Evolutionary conservation across 805 yeast genomes (phyloP), one percentile per base, ranked within the genome.

Genomic region (Suhomyces sp.): DNA sequence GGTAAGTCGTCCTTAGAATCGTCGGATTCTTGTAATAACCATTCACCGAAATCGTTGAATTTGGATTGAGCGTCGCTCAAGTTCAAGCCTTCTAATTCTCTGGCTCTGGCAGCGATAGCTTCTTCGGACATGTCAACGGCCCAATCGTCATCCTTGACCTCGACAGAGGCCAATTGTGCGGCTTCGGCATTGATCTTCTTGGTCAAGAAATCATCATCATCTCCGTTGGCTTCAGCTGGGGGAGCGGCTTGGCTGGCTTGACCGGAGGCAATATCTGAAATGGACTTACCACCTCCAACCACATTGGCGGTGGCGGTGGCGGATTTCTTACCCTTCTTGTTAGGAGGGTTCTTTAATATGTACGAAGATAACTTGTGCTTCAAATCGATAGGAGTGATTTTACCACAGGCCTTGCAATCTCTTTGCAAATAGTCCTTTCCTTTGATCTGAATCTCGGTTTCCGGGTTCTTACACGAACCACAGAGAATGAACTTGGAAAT

Each of bases 331-430:
- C 74, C 70, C 66, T 45, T 63, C 43, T 73, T 70, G 40, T 74
- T 77, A 39, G 88, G 88, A 26, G 96, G 96, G 65, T 91, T 88
- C 72, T 91, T 91, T 58, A 84, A 66, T 50, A 91, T 90, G 60
- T 77, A 91, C 3, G 95, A 72, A n/a, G 88, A 77, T 47, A 91
- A 73, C 68, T 86, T 90, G 61, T 84, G 93, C 60, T 93, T 77
- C 43, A 86, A 81, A 53, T 90, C 96, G 51, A 90, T 79, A 35
- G 72, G 72, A 16, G 95, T 79, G 59, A 91, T 77, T 60, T 82
- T 79, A 68, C 98, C 98, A 74, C 98, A 93, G 15, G 98, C 98
- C 63, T 93, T 93, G 74, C 98, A 93, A 64, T 93, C 97, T 65
- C 88, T 81, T 50, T 81, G 82, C 57, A 93, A 70, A 48, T 71